These are phyloP conservation scores for Gremmenia infestans DNA, from an alignment of 2,329 filamentous ascomycete species.

Conservation along the genomic window DNA sequence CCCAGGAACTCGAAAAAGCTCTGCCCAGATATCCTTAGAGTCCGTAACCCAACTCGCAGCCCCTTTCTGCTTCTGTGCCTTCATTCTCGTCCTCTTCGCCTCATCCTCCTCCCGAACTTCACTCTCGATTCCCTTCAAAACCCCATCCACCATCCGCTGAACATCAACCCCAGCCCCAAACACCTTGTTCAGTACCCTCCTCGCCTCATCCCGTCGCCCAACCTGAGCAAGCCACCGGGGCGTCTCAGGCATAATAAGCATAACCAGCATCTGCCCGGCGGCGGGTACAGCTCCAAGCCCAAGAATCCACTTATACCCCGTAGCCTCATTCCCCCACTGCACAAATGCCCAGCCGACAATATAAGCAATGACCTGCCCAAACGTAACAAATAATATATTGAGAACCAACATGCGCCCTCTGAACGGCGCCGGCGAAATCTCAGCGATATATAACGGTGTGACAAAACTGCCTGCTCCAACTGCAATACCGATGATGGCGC, in stretches of 20 bases:
- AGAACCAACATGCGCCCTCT: constrained; percentile 79
- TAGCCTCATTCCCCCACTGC: constrained; percentile 42
- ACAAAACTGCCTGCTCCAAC: constrained; percentile 77
- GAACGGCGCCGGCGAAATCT: constrained; percentile 71
- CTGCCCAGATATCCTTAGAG: constrained; percentile 41
- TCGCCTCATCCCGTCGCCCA: constrained; percentile 57
- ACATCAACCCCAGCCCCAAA: constrained; percentile 46
- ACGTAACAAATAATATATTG: constrained; percentile 76
- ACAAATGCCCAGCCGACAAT: constrained; percentile 73
- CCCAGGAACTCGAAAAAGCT: constrained; percentile 52
- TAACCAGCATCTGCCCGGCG: constrained; percentile 60
- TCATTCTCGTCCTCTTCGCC: constrained; percentile 32
- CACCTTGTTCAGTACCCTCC: constrained; percentile 58
- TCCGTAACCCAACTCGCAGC: constrained; percentile 20
- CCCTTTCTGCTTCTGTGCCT: constrained; percentile 18
- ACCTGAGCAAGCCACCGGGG: constrained; percentile 80
- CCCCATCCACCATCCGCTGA: constrained; percentile 46
- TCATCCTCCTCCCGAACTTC: constrained; percentile 70
- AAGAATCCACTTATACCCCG: constrained; percentile 89
- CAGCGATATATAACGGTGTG: constrained; percentile 82
- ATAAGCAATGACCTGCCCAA: constrained; percentile 87
- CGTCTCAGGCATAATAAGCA: constrained; percentile 78
- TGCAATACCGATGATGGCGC: constrained; percentile 65
- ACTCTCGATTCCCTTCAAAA: constrained; percentile 65
- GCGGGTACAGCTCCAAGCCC: constrained; percentile 79